Base-by-base conservation (phyloP, 2,329 filamentous ascomycete genomes). In the Cladophialophora yegresii region DNA sequence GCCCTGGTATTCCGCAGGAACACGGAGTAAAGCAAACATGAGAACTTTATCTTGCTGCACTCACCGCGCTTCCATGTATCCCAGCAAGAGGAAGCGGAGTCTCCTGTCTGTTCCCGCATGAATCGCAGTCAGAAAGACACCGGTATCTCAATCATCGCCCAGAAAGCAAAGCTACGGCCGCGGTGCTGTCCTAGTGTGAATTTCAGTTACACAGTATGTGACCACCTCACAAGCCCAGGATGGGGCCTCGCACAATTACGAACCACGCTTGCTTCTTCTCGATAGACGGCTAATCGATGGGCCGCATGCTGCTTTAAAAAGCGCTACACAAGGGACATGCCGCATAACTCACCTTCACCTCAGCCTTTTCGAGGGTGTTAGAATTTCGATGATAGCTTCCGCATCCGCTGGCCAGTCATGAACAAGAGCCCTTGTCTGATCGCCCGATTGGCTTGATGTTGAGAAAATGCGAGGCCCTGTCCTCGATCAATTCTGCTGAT, bases 311-410 rank as follows among this genome's bases (percentile, higher is more conserved):
- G n/a, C 26, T 16, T n/a, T 49, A 1, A n/a, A 30, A 28, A 33
- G 22, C n/a, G 16, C 43, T 45, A 20, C 43, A 12, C 4, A 49
- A 47, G 26, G 23, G 16, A 7, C 50, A 60, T 36, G 54, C 45
- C 47, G 36, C 36, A 43, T 16, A 16, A 43, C 40, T 60, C 33
- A 28, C 33, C 32, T 36, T 58, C 28, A 23, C 61, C 26, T 58
- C 60, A 43, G 53, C 60, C 20, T 51, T 51, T 32, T 64, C 30
- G 7, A 22, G 26, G 45, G 20, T 30, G 28, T 22, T 30, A 49
- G 47, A 23, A 55, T 63, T 28, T 53, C 30, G 45, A 40, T 59
- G 26, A 62, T 59, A 58, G 32, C 56, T 66, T 63, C 59, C 56
- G 40, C 45, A 54, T 58, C 30, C 30, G 26, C 45, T 26, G n/a